Conservation (phyloP, 2,329 filamentous ascomycete genomes). For the Exophiala viscosa region DNA sequence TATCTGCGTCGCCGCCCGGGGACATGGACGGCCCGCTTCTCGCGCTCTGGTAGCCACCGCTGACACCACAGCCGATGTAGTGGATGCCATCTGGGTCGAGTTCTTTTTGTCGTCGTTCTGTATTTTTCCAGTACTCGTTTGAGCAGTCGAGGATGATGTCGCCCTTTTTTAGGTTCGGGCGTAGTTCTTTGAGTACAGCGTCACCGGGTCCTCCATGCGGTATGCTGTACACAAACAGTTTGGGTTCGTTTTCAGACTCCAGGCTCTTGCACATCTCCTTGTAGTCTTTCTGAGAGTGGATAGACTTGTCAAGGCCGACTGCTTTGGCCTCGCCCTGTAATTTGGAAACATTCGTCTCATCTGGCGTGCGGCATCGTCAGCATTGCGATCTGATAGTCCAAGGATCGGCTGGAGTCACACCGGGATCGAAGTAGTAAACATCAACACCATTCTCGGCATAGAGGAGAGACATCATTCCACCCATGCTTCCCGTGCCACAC, state of each 20-base stretch:
- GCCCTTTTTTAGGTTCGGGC: conserved; percentile 48
- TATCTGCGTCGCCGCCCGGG: conserved; percentile 58
- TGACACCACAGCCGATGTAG: conserved; percentile 66
- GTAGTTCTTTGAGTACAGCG: conserved; percentile 35
- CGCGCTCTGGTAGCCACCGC: conserved; percentile 66
- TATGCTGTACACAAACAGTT: conserved; percentile 52
- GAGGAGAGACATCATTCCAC: conserved; percentile 56
- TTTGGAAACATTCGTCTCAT: conserved; percentile 46
- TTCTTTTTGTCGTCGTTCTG: conserved; percentile 59
- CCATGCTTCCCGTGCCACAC: conserved; percentile 56
- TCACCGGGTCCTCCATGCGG: conserved; percentile 46
- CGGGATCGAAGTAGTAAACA: conserved; percentile 55
- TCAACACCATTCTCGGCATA: conserved; percentile 55
- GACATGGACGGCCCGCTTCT: conserved; percentile 65
- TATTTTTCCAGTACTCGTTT: conserved; percentile 65
- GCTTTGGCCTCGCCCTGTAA: conserved; percentile 37
- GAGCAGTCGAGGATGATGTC: conserved; percentile 68
- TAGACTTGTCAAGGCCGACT: conserved; percentile 30
- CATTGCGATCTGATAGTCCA: neutral
- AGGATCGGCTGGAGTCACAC: neutral
- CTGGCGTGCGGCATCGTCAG: conserved; percentile 1
- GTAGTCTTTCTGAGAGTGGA: conserved; percentile 43
- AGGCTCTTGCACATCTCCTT: conserved; percentile 49
- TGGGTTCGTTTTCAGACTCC: conserved; percentile 36
- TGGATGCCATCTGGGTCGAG: conserved; percentile 56